Conservation (phyloP, 2,329 filamentous ascomycete genomes). For the Aspergillus piperis region DNA sequence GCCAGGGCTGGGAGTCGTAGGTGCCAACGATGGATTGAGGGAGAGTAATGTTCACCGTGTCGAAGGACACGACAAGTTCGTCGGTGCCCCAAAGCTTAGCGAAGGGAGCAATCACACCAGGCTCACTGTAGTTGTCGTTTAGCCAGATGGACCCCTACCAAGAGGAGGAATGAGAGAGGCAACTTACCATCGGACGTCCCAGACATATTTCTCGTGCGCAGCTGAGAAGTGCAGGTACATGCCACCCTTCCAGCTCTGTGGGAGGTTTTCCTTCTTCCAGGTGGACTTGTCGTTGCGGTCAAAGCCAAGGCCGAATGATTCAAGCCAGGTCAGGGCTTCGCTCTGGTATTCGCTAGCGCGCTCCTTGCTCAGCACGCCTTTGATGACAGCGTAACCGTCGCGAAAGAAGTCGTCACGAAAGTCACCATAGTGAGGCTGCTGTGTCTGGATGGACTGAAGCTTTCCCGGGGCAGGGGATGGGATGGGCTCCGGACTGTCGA, state of each 20-base stretch:
- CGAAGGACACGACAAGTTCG: slow-evolving; percentile 2
- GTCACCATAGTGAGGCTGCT: not conserved
- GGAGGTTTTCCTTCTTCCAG: slow-evolving; percentile 7
- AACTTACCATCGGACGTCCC: slow-evolving; percentile 2
- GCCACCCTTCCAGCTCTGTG: slow-evolving; percentile 6
- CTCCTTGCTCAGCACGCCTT: not conserved
- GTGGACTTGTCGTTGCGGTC: slow-evolving; percentile 5
- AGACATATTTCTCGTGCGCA: slow-evolving; percentile 6
- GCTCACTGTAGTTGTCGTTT: not conserved
- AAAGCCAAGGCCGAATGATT: slow-evolving; percentile 3
- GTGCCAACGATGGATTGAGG: slow-evolving; percentile 5
- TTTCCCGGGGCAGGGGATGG: not conserved
- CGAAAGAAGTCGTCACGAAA: slow-evolving; percentile 6
- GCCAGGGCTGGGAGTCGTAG: slow-evolving; percentile 5
- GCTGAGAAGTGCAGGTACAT: slow-evolving; percentile 6
- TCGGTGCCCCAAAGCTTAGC: slow-evolving; percentile 5
- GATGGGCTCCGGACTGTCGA: not conserved
- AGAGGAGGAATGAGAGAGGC: too few relatives aligned
- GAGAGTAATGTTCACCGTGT: slow-evolving; percentile 5
- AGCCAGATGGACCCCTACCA: not conserved
- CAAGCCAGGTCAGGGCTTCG: slow-evolving; percentile 6
- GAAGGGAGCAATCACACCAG: slow-evolving; percentile 1
- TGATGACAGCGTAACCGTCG: slow-evolving; percentile 2
- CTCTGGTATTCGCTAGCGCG: slow-evolving; percentile 4
- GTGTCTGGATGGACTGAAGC: not conserved